phyloP scores from a whole-genome alignment of 495 filamentous ascomycete species.

The Penicillium bialowiezense region DNA sequence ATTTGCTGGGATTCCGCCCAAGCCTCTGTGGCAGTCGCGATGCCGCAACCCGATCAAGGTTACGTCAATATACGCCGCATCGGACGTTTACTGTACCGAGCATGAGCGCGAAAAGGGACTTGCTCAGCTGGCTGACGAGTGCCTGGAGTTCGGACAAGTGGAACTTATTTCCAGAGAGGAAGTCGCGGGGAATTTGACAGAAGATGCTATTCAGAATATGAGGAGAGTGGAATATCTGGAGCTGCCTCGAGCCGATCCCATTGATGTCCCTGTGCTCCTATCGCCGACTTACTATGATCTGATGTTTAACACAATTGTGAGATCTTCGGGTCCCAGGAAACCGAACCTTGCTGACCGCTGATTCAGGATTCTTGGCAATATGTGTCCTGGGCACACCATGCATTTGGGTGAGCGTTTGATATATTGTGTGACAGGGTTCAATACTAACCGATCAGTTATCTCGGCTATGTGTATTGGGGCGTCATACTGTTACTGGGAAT shows the following conservation, averaged over 20 bases:
- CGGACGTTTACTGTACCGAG: constrained; percentile 32
- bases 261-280: constrained; percentile 28
- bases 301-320: constrained; percentile 36
- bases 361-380: constrained; percentile 34
- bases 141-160: constrained; percentile 24
- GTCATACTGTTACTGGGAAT: constrained; percentile 26
- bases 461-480: constrained; percentile 36
- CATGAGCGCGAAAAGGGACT: constrained; percentile 27
- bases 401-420: constrained; percentile 30
- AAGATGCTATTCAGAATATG: constrained; percentile 33
- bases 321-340: not conserved
- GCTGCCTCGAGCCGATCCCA: constrained; percentile 12
- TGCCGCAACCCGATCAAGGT: constrained; percentile 37
- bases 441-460: constrained; percentile 15
- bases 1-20: constrained; percentile 27
- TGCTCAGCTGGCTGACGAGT: constrained; percentile 19
- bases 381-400: constrained; percentile 36
- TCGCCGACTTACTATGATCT: constrained; percentile 27
- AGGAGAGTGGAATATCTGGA: constrained; percentile 31
- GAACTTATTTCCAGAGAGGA: constrained; percentile 30
- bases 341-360: not conserved
- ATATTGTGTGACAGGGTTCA: not conserved
- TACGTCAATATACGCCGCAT: constrained; percentile 39
- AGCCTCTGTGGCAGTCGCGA: constrained; percentile 24
- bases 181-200: constrained; percentile 36